Base-by-base conservation (phyloP, 2,329 filamentous ascomycete species). In the Apiospora malaysiana region DNA sequence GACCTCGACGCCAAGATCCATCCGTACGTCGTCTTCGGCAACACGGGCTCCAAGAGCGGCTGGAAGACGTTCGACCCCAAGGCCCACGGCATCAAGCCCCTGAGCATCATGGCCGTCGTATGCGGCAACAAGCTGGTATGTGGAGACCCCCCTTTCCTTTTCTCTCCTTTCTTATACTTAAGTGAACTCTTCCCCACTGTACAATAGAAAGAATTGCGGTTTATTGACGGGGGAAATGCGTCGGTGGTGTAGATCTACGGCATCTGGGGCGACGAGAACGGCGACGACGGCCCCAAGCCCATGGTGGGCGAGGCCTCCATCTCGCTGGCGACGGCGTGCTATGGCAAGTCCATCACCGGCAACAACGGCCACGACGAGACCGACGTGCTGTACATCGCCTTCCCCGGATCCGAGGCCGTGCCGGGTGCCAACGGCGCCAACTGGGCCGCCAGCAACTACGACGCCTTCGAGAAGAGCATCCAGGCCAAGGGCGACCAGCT, bases 351-450 rank as follows among this genome's bases (percentile, higher is more conserved):
- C 1, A 80, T 92, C 43, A 87, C 81, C 47, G 90, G 89, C 2
- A 81, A 90, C 76, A 82, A 79, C 69, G 90, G 90, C 1, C 85
- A 91, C 77, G 83, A 83, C 51, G 79, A 82, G 21, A 83, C 88
- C 45, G 89, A 92, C 77, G 87, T 92, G 0, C 78, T 92, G 46
- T 92, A 88, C 78, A 83, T 92, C 67, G 90, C 87, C 0, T 92
- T 92, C 75, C 82, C 82, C 0, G 89, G 89, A 1, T 70, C 78
- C 0, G 84, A 87, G 7, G 89, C 90, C 0, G 87, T 90, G 0
- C 88, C 89, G 0, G 89, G 89, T 0, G 79, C 82, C 16, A 77
- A 79, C 2, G 83, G 83, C 25, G 89, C 89, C 0, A 80, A 85
- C 42, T 92, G 90, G 90, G 79, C 80, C 10, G 87, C 89, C 0